Percentiles rank a stretch among this genome's conserved stretches.
phyloP scores from a whole-genome alignment of 2,329 filamentous ascomycete species.

The Arthroderma sp. region DNA sequence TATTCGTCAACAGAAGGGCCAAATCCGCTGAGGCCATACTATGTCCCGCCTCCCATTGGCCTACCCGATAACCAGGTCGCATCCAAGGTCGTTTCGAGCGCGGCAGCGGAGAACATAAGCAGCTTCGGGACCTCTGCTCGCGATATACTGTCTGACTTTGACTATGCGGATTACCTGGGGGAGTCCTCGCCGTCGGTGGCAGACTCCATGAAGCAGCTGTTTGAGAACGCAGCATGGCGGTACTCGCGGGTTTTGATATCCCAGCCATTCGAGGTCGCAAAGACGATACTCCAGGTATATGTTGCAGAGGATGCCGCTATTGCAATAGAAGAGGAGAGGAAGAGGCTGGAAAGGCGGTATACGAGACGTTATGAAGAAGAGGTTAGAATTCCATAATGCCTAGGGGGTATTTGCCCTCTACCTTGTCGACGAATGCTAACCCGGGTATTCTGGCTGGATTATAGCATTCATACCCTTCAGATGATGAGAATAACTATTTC shows the following conservation, averaged over 20 bases:
- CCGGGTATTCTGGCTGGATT: neutral
- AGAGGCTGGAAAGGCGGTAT: constrained; percentile 19
- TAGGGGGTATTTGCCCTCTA: constrained; percentile 6
- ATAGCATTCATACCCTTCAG: constrained; percentile 39
- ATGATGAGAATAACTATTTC: constrained; percentile 78
- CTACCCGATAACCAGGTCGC: constrained; percentile 35
- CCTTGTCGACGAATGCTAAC: neutral
- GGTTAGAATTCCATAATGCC: constrained; percentile 17
- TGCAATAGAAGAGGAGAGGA: constrained; percentile 23
- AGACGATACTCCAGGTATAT: constrained; percentile 75
- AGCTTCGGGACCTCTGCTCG: constrained; percentile 55
- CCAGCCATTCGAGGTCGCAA: constrained; percentile 95
- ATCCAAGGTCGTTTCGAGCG: constrained; percentile 26
- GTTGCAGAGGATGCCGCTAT: constrained; percentile 34
- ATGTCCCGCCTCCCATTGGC: constrained; percentile 54
- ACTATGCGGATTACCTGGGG: constrained; percentile 77
- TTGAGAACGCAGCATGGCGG: constrained; percentile 82
- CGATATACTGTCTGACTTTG: constrained; percentile 77
- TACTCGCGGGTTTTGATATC: constrained; percentile 81
- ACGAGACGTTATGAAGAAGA: constrained; percentile 23
- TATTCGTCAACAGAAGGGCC: constrained; percentile 42
- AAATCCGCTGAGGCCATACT: constrained; percentile 51
- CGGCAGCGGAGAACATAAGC: constrained; percentile 34
- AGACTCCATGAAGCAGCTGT: constrained; percentile 60
- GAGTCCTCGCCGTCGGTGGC: constrained; percentile 64